Evolutionary conservation across 1,284 basidiomycete genomes (phyloP).

Genomic region (Ganoderma meredithae): DNA sequence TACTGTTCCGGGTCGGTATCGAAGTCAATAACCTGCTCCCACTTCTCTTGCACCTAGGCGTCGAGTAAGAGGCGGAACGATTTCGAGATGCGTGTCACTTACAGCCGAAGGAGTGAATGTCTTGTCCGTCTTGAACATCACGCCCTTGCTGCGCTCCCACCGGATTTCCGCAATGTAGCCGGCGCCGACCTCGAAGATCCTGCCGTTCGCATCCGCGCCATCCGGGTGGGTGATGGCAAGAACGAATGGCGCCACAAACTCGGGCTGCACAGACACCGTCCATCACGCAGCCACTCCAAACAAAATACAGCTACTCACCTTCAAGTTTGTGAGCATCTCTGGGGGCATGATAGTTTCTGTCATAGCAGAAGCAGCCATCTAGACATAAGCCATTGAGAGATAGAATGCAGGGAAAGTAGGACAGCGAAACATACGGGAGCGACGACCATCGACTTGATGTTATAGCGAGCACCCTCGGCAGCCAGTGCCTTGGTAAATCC

Average conservation of each 20-base stretch:
- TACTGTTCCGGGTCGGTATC: constrained; percentile 74
- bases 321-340: constrained; percentile 93
- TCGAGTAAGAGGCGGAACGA: not conserved
- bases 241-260: constrained; percentile 94
- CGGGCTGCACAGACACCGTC: constrained; percentile 61
- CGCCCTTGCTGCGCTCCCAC: constrained; percentile 91
- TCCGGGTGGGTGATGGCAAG: constrained; percentile 80
- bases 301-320: constrained; percentile 53
- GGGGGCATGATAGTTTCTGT: constrained; percentile 96
- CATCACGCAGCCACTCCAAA: not conserved
- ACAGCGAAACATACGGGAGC: constrained; percentile 75
- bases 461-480: constrained; percentile 91
- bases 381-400: not conserved
- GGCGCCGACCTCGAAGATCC: constrained; percentile 94
- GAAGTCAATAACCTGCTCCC: constrained; percentile 88
- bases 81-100: constrained; percentile 35
- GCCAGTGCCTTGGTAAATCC: constrained; percentile 94
- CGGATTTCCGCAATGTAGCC: constrained; percentile 94
- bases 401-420: not conserved
- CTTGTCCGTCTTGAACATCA: constrained; percentile 90
- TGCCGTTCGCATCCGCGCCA: constrained; percentile 85
- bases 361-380: constrained; percentile 95
- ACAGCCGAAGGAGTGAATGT: constrained; percentile 96
- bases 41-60: constrained; percentile 78
- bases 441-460: constrained; percentile 88